Conservation (phyloP, 352 stramenopile species). For the Pythium sukuiense region DNA sequence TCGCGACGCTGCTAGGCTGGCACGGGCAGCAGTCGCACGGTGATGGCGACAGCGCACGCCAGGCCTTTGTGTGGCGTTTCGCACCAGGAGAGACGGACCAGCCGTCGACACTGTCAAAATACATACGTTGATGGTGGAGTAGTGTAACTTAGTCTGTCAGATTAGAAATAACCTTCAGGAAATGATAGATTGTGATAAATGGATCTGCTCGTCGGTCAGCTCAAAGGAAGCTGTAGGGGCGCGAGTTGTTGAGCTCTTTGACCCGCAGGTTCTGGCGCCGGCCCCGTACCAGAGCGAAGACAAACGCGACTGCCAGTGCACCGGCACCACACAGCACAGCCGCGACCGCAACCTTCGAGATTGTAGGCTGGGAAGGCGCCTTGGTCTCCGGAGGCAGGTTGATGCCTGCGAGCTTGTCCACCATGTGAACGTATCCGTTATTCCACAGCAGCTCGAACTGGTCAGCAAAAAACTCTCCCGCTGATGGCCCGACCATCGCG, state of each 20-base stretch:
- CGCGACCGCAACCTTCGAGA: background rate
- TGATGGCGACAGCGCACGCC: background rate
- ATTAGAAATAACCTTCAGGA: background rate
- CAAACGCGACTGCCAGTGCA: background rate
- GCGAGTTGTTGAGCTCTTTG: background rate
- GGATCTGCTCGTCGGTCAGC: background rate
- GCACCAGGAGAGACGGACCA: background rate
- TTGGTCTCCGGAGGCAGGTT: background rate
- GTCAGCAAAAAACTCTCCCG: conserved; percentile 45
- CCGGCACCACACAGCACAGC: background rate
- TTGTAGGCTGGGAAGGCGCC: background rate
- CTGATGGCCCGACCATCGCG: conserved; percentile 36
- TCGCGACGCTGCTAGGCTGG: background rate
- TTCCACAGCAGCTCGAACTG: background rate
- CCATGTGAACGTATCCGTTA: background rate
- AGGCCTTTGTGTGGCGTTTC: background rate
- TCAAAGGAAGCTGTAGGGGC: background rate
- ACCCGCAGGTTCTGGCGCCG: background rate
- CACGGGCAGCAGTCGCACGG: background rate
- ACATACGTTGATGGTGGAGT: background rate
- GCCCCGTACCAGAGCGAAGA: background rate
- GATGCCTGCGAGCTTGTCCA: background rate
- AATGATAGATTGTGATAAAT: background rate
- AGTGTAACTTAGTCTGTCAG: background rate
- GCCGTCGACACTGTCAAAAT: background rate